Evolutionary conservation across 441 rosid species (phyloP).

Genomic region (Melianthus villosus): DNA sequence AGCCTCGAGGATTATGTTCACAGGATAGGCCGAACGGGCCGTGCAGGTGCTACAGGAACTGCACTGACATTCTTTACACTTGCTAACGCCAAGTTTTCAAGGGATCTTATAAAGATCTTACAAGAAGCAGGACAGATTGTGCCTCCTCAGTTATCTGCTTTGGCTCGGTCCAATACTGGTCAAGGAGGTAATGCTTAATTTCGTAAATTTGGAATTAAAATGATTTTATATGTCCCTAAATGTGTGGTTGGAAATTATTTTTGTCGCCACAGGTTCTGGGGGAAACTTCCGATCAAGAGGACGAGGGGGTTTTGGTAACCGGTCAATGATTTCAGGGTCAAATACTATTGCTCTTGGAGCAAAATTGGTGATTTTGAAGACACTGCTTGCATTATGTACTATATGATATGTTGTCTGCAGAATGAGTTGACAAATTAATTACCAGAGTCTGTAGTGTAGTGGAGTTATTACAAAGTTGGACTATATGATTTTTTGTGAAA

Average conservation of each 20-base stretch:
- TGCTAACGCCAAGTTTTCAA: conserved; percentile 65
- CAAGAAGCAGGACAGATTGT: conserved; percentile 82
- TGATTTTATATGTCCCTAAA: background rate
- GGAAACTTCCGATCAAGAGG: conserved; percentile 64
- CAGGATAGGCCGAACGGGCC: conserved; percentile 93
- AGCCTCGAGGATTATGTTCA: conserved; percentile 87
- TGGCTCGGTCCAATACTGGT: conserved; percentile 36
- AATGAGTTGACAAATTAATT: too few relatives aligned
- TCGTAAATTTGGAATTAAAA: background rate
- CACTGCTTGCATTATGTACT: too few relatives aligned
- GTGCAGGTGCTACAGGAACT: conserved; percentile 93
- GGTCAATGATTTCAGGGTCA: conserved; percentile 50
- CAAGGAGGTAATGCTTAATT: conserved; percentile 29
- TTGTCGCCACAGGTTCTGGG: conserved; percentile 27
- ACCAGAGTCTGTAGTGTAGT: too few relatives aligned
- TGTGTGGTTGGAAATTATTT: background rate
- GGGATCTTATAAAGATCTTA: conserved; percentile 69
- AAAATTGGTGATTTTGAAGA: too few relatives aligned
- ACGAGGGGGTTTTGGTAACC: conserved; percentile 52
- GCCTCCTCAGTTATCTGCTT: conserved; percentile 44
- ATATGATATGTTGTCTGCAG: too few relatives aligned
- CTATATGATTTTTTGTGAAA: too few relatives aligned
- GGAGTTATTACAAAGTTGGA: too few relatives aligned
- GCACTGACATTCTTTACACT: conserved; percentile 74
- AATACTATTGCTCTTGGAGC: conserved; percentile 60